Base-by-base conservation (phyloP, 345 rosid species). In the Camelina neglecta region DNA sequence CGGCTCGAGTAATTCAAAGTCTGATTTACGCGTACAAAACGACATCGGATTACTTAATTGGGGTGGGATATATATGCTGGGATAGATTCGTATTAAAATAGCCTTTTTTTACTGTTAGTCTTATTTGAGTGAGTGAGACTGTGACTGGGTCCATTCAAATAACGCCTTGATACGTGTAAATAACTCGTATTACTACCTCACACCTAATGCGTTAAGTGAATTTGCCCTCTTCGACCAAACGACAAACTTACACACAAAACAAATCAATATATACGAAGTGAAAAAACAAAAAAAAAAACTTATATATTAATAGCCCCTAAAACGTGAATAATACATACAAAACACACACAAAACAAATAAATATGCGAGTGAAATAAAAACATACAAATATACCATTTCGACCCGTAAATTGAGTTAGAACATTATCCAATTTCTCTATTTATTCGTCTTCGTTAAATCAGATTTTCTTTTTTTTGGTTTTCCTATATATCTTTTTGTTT, bases 121-220 rank as follows among this genome's bases (percentile, higher is more conserved):
- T 42, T 69, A 47, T 76, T 56, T 45, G 71, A 45, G 58, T 76
- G 80, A 76, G 51, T 45, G 54, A 36, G 72, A 71, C 72, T 58
- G 62, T 56, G 41, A 20, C 48, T 57, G 21, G 76, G 76, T 65
- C 73, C 77, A 47, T 15, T 50, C 45, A 64, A 33, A 57, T 71
- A 65, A 77, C 49, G 72, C 62, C 62, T 58, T 51, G 62, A 59
- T 71, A 62, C 75, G 80, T 76, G 80, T 76, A 47, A 41, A 21
- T 47, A 21, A 5, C 4, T 60, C 23, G 48, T 42, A 61, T 51
- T 53, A 41, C 21, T 36, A 56, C 21, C 15, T 13, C 35, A 35
- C 60, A 56, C 71, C 69, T 39, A 61, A 33, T 60, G 64, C 65
- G 51, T 70, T 47, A 1, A 36, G 60, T 63, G 66, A 56, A 65